A percentile compares a stretch with the other conserved stretches of the same genome.
Conservation (phyloP, 768 basidiomycete genomes). For the Podaxis sp. region DNA sequence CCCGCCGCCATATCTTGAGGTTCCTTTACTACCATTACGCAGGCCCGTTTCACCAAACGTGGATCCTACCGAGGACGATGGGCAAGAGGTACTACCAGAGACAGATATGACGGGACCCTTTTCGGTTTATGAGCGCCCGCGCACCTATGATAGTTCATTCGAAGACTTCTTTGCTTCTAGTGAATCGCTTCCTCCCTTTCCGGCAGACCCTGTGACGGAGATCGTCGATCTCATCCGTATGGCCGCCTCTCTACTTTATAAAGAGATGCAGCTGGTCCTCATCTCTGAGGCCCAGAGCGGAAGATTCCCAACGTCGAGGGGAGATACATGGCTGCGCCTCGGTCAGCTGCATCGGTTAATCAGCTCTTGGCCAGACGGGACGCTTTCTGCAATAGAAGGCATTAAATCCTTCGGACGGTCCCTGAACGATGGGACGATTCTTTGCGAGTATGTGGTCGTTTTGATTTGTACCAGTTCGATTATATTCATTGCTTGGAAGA, state of each 20-base stretch:
- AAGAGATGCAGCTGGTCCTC: neutral
- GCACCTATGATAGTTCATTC: neutral
- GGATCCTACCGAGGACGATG: neutral
- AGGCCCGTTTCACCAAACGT: neutral
- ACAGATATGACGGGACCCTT: neutral
- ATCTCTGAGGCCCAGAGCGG: neutral
- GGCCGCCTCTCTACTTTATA: neutral
- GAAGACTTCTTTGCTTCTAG: neutral
- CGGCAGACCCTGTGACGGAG: neutral
- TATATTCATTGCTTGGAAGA: neutral
- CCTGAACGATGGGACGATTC: constrained; percentile 1
- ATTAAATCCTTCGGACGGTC: neutral
- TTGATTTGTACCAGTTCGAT: neutral
- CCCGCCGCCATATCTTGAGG: neutral
- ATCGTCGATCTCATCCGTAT: constrained; percentile 2
- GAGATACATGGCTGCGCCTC: neutral
- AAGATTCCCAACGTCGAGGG: neutral
- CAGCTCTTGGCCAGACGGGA: neutral
- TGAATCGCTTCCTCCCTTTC: neutral
- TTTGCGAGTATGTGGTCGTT: neutral
- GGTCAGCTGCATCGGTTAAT: neutral
- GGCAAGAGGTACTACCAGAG: neutral
- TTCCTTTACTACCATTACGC: neutral
- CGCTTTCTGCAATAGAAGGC: neutral
- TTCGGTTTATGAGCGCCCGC: neutral